Base-by-base conservation (phyloP, 495 filamentous ascomycete species). In the Thermothielavioides terrestris region DNA sequence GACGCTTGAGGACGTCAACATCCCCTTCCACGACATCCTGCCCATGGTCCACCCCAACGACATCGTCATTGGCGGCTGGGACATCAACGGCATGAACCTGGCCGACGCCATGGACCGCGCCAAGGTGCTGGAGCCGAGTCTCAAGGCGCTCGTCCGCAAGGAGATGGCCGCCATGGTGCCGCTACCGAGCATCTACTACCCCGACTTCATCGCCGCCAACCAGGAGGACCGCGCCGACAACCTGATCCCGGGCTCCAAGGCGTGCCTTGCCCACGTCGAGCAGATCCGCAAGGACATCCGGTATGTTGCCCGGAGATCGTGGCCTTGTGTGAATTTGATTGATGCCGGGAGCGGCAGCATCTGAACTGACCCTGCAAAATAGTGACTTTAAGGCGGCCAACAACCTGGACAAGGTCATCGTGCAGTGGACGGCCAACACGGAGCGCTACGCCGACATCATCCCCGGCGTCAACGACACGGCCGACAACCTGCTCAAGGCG, bases 41-140 rank as follows among this genome's bases (percentile, higher is more conserved):
- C 92, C 92, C 41, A 97, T 98, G 90, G 88, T 88, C 53, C 91
- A 97, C 70, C 92, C 92, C 54, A 94, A 98, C 69, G 89, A 98
- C 64, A 79, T 98, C 30, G 83, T 87, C 65, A 79, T 98, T 68
- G 91, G 94, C 60, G 92, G 92, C 54, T 98, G 92, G 92, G 92
- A 98, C 60, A 97, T 98, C 69, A 94, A 85, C 71, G 71, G 75
- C 61, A 72, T 95, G 81, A 83, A 91, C 67, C 75, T 98, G 34
- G 87, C 89, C 43, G 77, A 85, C 23, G 83, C 94, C 55, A 97
- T 97, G 94, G 92, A 98, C 63, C 85, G 92, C 62, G 92, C 92
- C 56, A 79, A 83, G 56, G 92, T 98, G 40, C 81, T 98, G 34
- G 90, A 98, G 74, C 92, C 92, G 28, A 82, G 84, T 38, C 77